Conservation (phyloP, 1,284 basidiomycete species). For the Polyporus tsugae region DNA sequence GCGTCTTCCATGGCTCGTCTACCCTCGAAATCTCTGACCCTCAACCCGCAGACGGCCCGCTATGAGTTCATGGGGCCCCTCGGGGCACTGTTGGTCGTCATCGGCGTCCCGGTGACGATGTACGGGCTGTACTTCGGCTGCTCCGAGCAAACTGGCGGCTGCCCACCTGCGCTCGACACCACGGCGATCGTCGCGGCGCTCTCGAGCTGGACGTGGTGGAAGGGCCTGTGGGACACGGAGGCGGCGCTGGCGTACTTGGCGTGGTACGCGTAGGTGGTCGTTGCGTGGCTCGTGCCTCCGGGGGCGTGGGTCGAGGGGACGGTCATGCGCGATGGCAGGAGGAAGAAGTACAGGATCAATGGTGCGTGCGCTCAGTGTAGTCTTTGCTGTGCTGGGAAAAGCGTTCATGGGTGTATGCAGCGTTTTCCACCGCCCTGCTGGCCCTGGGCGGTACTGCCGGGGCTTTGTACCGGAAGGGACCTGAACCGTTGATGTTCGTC, state of each 20-base stretch:
- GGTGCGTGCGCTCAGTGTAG: constrained; percentile 56
- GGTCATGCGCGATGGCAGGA: constrained; percentile 80
- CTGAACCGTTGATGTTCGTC: constrained; percentile 85
- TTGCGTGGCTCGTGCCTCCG: constrained; percentile 87
- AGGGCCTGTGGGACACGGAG: constrained; percentile 80
- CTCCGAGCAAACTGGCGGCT: constrained; percentile 80
- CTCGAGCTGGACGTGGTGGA: constrained; percentile 67
- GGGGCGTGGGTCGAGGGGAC: constrained; percentile 88
- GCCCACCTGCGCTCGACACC: constrained; percentile 65
- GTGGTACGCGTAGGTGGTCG: constrained; percentile 93
- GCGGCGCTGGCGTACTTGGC: constrained; percentile 75
- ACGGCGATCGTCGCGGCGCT: constrained; percentile 56
- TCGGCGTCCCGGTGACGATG: constrained; percentile 76
- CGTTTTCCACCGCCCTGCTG: constrained; percentile 87
- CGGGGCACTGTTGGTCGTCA: constrained; percentile 78
- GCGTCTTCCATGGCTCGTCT: constrained; percentile 14
- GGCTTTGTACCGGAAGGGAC: constrained; percentile 77
- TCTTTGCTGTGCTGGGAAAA: neutral
- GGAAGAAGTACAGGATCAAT: constrained; percentile 94
- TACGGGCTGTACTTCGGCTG: constrained; percentile 92
- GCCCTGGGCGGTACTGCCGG: constrained; percentile 77
- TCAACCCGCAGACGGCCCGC: constrained; percentile 73
- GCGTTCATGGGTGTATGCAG: constrained; percentile 40
- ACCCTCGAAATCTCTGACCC: constrained; percentile 30
- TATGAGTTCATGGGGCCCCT: constrained; percentile 91